A percentile compares a stretch with the other conserved stretches of the same genome.
These are phyloP conservation scores for Podaxis sp. DNA, from an alignment of 768 basidiomycete genomes.

Conservation along the genomic window DNA sequence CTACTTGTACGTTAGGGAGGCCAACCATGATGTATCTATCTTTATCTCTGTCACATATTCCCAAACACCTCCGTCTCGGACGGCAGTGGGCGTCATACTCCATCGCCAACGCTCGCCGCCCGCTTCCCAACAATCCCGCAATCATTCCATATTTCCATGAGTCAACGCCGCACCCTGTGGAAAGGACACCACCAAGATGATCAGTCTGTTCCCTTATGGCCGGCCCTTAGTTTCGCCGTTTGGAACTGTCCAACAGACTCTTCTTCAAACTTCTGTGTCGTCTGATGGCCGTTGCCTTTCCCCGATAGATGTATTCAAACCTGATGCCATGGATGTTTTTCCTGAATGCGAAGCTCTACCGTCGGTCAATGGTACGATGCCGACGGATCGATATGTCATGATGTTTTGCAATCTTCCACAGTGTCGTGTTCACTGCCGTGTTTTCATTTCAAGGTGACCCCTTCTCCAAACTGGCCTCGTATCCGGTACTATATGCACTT, in stretches of 20 bases:
- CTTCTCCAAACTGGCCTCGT: neutral
- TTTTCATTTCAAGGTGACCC: neutral
- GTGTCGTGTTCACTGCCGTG: neutral
- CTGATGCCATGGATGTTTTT: neutral
- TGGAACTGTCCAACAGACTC: neutral
- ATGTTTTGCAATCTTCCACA: neutral
- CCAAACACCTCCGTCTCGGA: constrained; percentile 14
- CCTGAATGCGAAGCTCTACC: neutral
- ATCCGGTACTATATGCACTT: neutral
- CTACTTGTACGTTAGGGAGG: neutral
- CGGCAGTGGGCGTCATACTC: constrained; percentile 4
- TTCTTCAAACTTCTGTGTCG: neutral
- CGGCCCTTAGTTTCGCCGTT: neutral
- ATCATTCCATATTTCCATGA: constrained; percentile 3
- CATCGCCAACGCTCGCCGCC: neutral
- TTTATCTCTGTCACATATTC: constrained; percentile 4
- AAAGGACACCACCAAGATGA: neutral
- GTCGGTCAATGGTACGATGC: constrained; percentile 5
- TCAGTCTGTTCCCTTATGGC: neutral
- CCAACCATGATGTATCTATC: neutral
- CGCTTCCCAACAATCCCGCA: neutral
- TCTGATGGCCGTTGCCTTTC: constrained; percentile 2
- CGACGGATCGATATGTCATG: constrained; percentile 10
- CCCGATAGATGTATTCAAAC: neutral
- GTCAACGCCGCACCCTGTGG: neutral